Evolutionary conservation across 768 basidiomycete genomes (phyloP), one percentile per base, ranked within the genome.

Genomic region (Naganishia kalamii): DNA sequence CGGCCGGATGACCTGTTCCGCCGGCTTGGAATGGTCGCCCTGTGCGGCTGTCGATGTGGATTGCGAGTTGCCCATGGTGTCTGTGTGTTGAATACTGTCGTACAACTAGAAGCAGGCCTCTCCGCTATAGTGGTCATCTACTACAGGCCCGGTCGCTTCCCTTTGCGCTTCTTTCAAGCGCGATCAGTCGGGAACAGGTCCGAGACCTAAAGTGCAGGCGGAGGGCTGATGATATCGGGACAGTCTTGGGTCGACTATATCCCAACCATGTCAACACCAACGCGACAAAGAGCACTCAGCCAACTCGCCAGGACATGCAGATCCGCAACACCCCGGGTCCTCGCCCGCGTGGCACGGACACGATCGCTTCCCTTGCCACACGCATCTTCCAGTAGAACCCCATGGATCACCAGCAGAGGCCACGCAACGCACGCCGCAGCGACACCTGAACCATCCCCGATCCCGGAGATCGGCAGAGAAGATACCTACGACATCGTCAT

Each of bases 401-500:
- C 49, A 32, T 32, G 46, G 17, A 17, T 1, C 29, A n/a, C 27
- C 23, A 15, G 11, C 35, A 3, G 54, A 27, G 3, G 23, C 11
- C 35, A 57, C 27, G 37, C 54, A 15, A 57, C 54, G 13, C 12
- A 37, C 35, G 35, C 35, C 27, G 37, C 7, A 10, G 17, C 30
- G 21, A 33, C n/a, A 23, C 2, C 21, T 11, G 7, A 1, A 10
- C 54, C 27, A 23, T 25, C 37, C n/a, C 19, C 41, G 12, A 32
- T 54, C 11, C 63, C 63, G 0, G 29, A 51, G 17, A 57, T 64
- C 23, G 44, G 37, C 15, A 23, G n/a, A 19, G 12, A 52, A 2
- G 73, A 80, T 59, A 72, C 75, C 40, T 86, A 84, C 69, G 96
- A 98, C 75, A 83, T 98, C 35, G 89, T 94, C 23, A 89, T 98